These are phyloP conservation scores for Tylopilus plumbeoviolaceoides DNA, from an alignment of 768 basidiomycete genomes.

Conservation along the genomic window DNA sequence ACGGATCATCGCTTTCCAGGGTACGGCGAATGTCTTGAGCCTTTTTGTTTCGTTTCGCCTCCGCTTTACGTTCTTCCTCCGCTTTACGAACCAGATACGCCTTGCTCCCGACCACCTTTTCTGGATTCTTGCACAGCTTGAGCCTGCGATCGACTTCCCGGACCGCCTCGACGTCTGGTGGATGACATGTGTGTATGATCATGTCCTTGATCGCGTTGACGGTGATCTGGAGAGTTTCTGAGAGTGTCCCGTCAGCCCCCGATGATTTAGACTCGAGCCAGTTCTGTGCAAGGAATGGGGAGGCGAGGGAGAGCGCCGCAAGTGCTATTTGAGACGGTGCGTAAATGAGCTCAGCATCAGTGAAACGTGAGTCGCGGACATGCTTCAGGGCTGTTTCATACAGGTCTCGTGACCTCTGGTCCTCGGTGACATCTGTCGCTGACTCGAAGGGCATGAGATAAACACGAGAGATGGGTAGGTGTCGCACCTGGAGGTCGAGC, in stretches of 20 bases:
- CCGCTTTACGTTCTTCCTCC: conserved; percentile 67
- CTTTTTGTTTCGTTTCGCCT: conserved; percentile 65
- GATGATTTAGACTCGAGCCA: conserved; percentile 53
- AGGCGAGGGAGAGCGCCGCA: conserved; percentile 65
- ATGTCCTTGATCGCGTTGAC: conserved; percentile 48
- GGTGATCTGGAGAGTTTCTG: conserved; percentile 29
- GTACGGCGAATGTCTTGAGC: conserved; percentile 44
- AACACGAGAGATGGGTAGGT: not conserved
- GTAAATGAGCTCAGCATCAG: conserved; percentile 89
- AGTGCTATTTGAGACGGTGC: conserved; percentile 92
- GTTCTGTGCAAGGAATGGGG: conserved; percentile 52
- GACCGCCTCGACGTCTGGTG: conserved; percentile 78
- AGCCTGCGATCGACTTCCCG: conserved; percentile 87
- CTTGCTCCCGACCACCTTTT: conserved; percentile 88
- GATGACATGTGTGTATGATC: conserved; percentile 50
- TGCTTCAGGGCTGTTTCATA: conserved; percentile 66
- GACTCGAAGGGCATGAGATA: conserved; percentile 39
- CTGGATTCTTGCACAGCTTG: conserved; percentile 90
- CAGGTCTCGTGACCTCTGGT: conserved; percentile 45
- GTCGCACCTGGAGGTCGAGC: conserved; percentile 78
- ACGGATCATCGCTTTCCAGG: conserved; percentile 61
- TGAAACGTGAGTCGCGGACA: conserved; percentile 77
- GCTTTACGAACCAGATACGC: conserved; percentile 70
- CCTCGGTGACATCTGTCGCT: conserved; percentile 47
- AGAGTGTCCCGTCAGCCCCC: conserved; percentile 6